Base-by-base conservation (phyloP, 768 basidiomycete species). In the Tulasnella sp. region DNA sequence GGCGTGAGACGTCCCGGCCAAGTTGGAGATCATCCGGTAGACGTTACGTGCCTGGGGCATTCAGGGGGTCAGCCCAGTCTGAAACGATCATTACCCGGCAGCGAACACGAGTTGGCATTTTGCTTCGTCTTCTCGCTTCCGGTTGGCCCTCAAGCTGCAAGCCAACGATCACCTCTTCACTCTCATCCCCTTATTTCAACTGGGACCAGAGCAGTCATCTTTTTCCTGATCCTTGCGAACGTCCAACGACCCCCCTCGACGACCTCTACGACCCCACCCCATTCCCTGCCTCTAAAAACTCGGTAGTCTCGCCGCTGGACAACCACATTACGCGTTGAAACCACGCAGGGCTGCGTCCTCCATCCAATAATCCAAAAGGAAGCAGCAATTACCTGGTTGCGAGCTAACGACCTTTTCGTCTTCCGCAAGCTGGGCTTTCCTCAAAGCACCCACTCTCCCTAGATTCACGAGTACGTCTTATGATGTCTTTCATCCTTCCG, bases 61-160 rank as follows among this genome's bases (percentile, higher is more conserved):
- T 68, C 62, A 68, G 62, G 62, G n/a, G 62, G 62, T 68, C 62
- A 27, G 62, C 10, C 31, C 62, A 68, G 34, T 27, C 62, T 68
- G 62, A 68, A 68, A 68, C 62, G 62, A 68, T 68, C 62, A 68
- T 36, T 68, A 31, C 62, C 62, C 62, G 62, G 27, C 62, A 36
- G 34, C 62, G 27, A 68, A 68, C 62, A 68, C 62, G 62, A 68
- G 62, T 68, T 36, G 62, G 62, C 62, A 7, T 68, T 68, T 36
- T 68, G 48, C 58, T 27, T 62, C 58, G n/a, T 16, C 58, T 62
- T 62, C 58, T n/a, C 58, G 31, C 18, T 31, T n/a, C n/a, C 18
- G 27, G 27, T 14, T n/a, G 12, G 58, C 12, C 58, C 58, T 27
- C n/a, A 34, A 31, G 58, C 58, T 62, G 58, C 58, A 62, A 62